Evolutionary conservation across 257 asterid species (phyloP).

Genomic region (Solanum paucissectum): DNA sequence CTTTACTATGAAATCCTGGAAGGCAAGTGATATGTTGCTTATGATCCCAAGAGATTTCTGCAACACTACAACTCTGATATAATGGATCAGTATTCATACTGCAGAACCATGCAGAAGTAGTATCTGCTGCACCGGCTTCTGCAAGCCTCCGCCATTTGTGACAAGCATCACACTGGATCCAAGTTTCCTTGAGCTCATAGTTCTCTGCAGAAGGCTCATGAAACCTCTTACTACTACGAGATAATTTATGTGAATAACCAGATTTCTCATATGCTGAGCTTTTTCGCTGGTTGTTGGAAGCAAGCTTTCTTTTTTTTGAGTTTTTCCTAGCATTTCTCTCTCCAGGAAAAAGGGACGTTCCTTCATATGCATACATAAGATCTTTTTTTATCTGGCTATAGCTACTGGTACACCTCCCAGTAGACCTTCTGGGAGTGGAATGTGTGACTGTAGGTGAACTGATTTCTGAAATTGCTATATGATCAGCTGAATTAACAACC

Average conservation of each 20-base stretch:
- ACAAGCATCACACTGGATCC: constrained; percentile 99
- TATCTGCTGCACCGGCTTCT: constrained; percentile 28
- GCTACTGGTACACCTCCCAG: constrained; percentile 24
- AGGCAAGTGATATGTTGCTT: constrained; percentile 50
- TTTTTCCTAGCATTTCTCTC: constrained; percentile 5
- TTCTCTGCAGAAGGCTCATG: constrained; percentile 17
- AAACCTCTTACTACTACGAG: constrained; percentile 27
- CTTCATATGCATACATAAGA: constrained; percentile 49
- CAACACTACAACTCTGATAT: constrained; percentile 61
- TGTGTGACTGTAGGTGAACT: constrained; percentile 18
- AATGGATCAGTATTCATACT: constrained; percentile 75
- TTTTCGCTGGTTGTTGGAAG: constrained; percentile 5
- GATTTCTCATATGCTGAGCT: constrained; percentile 6
- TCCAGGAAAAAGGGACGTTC: constrained; percentile 16
- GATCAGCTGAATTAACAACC: constrained; percentile 18
- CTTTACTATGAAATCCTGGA: constrained; percentile 75
- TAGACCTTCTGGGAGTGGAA: constrained; percentile 20
- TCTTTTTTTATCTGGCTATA: constrained; percentile 37
- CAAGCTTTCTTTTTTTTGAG: constrained; percentile 30
- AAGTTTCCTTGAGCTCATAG: constrained; percentile 45
- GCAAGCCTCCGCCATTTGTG: constrained; percentile 88
- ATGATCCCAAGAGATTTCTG: constrained; percentile 78
- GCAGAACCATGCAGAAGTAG: constrained; percentile 82
- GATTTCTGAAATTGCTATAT: constrained; percentile 22
- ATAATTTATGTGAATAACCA: constrained; percentile 17